Percentiles rank a stretch among this genome's conserved stretches.
These are phyloP conservation scores for Claviceps spartinae DNA, from an alignment of 2,329 filamentous ascomycete species.

Conservation along the genomic window DNA sequence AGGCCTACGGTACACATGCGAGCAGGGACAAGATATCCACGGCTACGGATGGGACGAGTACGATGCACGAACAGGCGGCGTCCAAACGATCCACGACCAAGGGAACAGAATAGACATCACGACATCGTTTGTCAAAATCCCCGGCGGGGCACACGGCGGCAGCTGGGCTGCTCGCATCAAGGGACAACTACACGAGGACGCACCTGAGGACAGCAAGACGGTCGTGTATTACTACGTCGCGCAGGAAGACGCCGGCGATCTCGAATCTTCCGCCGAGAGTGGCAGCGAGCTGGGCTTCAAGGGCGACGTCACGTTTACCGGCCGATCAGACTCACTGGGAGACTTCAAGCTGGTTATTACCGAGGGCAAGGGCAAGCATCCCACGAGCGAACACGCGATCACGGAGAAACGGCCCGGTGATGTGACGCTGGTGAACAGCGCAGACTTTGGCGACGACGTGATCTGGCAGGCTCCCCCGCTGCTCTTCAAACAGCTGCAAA, in stretches of 20 bases:
- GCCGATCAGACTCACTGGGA: slow-evolving; percentile 58
- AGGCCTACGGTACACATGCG: slow-evolving; percentile 90
- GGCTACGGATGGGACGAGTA: slow-evolving; percentile 98
- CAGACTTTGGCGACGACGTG: slow-evolving; percentile 50
- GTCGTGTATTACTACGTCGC: slow-evolving; percentile 71
- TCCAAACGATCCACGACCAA: slow-evolving; percentile 82
- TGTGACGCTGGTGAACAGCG: slow-evolving; percentile 60
- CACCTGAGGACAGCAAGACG: slow-evolving; percentile 53
- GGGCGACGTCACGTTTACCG: slow-evolving; percentile 54
- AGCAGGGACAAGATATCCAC: slow-evolving; percentile 85
- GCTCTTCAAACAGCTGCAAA: slow-evolving; percentile 40
- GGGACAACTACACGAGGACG: slow-evolving; percentile 61
- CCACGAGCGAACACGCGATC: slow-evolving; percentile 50
- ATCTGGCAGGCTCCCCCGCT: slow-evolving; percentile 75
- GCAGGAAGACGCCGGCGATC: slow-evolving; percentile 57
- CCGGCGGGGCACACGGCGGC: slow-evolving; percentile 71
- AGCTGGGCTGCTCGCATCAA: slow-evolving; percentile 87
- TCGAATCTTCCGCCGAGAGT: slow-evolving; percentile 43
- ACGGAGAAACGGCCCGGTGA: slow-evolving; percentile 58
- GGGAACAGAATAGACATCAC: slow-evolving; percentile 82
- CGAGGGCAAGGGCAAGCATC: slow-evolving; percentile 49
- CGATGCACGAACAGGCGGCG: slow-evolving; percentile 74
- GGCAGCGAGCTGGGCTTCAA: slow-evolving; percentile 36
- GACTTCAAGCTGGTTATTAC: slow-evolving; percentile 70
- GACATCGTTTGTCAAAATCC: slow-evolving; percentile 86